Percentiles rank a stretch among this genome's conserved stretches.
These are phyloP conservation scores for Psilocybe azurescens DNA, from an alignment of 768 basidiomycete species.

Conservation along the genomic window DNA sequence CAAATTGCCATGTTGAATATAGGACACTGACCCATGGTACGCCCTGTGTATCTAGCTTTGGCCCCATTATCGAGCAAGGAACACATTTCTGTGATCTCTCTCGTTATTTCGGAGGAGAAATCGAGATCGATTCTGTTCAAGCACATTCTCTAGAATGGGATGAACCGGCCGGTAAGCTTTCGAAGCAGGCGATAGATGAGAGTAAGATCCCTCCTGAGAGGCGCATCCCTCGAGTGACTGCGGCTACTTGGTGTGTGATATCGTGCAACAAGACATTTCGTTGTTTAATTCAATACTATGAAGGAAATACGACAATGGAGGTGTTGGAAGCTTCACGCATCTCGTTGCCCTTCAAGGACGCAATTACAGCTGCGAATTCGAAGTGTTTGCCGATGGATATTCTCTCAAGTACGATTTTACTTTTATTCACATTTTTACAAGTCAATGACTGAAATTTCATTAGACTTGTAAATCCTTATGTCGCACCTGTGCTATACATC, in stretches of 20 bases:
- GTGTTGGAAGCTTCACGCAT: slow-evolving; percentile 92
- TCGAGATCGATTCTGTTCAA: slow-evolving; percentile 78
- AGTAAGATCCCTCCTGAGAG: slow-evolving; percentile 82
- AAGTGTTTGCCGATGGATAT: slow-evolving; percentile 94
- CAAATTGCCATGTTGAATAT: background rate
- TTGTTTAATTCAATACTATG: background rate
- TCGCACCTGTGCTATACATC: slow-evolving; percentile 85
- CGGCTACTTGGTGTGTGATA: slow-evolving; percentile 78
- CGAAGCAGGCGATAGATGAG: slow-evolving; percentile 86
- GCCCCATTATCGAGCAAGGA: slow-evolving; percentile 88
- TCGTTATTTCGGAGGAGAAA: slow-evolving; percentile 96
- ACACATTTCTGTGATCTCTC: slow-evolving; percentile 98
- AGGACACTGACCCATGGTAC: background rate
- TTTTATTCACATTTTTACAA: background rate
- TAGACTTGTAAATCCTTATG: slow-evolving; percentile 92
- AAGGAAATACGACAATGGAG: slow-evolving; percentile 96
- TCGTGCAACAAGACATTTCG: background rate
- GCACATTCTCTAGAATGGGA: slow-evolving; percentile 95
- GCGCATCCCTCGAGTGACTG: slow-evolving; percentile 92
- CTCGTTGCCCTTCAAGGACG: slow-evolving; percentile 89
- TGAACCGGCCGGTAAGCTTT: slow-evolving; percentile 85
- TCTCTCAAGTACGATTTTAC: slow-evolving; percentile 64
- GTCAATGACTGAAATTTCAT: slow-evolving; percentile 5
- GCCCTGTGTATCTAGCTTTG: slow-evolving; percentile 51
- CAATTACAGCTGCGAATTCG: slow-evolving; percentile 94